Evolutionary conservation across 495 filamentous ascomycete species (phyloP), one percentile per base, ranked within the genome.

Genomic region (Penicillium lagena): DNA sequence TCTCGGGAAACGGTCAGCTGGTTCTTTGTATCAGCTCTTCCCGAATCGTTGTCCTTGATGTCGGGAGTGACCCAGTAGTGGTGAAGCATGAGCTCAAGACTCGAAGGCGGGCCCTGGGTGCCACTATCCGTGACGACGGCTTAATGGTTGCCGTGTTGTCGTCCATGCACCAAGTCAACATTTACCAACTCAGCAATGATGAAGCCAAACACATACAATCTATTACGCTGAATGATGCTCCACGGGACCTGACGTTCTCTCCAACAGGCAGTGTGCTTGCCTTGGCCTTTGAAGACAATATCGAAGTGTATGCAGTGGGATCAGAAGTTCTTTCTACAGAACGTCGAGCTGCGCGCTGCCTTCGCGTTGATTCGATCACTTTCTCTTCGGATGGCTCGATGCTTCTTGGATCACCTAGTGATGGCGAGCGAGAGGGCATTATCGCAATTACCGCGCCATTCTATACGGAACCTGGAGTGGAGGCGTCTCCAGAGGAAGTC

Each of bases 351-450:
- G 86, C 95, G 35, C 89, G 90, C 49, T 94, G 89, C 54, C 80
- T 83, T 50, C 76, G 76, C 2, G 84, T 90, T 2, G 89, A 95
- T 63, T 72, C 81, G 1, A 66, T 96, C 29, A 73, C 82, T 4
- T 96, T 96, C 58, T 93, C 90, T 0, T 76, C 78, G 29, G 89
- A 95, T 62, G 89, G 89, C 4, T 81, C 83, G 0, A 85, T 93
- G 68, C 71, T 96, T n/a, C 62, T 96, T 22, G 88, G 89, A 29
- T 90, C 89, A 7, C 87, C 84, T 5, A 64, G 79, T 13, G 78
- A 82, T 42, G 71, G 72, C 28, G 68, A 70, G 11, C 77, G 77
- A 34, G 81, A 80, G 14, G 82, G 79, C 49, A 86, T 89, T 0
- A 86, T 93, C 11, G 79, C 88, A 45, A 73, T 94, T 12, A 86